Evolutionary conservation across 768 basidiomycete species (phyloP).

Genomic region (Lactifluus piperatus): DNA sequence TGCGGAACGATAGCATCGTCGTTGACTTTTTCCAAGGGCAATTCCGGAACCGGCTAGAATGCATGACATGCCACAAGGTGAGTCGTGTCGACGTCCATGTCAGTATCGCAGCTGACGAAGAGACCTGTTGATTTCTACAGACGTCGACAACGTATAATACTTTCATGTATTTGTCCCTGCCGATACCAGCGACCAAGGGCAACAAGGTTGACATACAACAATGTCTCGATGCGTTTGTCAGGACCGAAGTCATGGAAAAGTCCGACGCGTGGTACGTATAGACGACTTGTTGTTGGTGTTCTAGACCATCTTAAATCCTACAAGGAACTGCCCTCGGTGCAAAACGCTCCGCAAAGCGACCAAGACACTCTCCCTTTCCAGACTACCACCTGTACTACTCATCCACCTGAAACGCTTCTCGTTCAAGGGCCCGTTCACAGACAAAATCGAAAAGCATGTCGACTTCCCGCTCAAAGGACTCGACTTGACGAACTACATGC

Average conservation of each 20-base stretch:
- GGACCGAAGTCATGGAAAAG: slow-evolving; percentile 82
- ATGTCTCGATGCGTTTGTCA: slow-evolving; percentile 87
- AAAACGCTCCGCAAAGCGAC: slow-evolving; percentile 80
- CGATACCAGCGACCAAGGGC: slow-evolving; percentile 62
- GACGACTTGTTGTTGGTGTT: not conserved
- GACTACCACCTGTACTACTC: slow-evolving; percentile 86
- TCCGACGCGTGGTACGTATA: slow-evolving; percentile 84
- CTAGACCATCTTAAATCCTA: not conserved
- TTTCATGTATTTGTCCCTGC: slow-evolving; percentile 91
- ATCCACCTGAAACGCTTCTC: slow-evolving; percentile 93
- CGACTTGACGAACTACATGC: slow-evolving; percentile 76
- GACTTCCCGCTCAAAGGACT: slow-evolving; percentile 69
- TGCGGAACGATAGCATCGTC: slow-evolving; percentile 86
- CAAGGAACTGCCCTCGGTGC: slow-evolving; percentile 92
- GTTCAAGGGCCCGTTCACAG: slow-evolving; percentile 83
- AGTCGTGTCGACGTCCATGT: slow-evolving; percentile 22
- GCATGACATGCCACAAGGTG: slow-evolving; percentile 85
- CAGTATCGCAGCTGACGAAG: slow-evolving; percentile 13
- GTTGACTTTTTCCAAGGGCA: slow-evolving; percentile 99
- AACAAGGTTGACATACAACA: slow-evolving; percentile 60
- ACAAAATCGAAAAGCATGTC: slow-evolving; percentile 93
- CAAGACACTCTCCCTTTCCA: slow-evolving; percentile 82
- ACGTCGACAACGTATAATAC: slow-evolving; percentile 96
- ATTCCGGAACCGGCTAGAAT: slow-evolving; percentile 83
- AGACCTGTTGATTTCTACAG: slow-evolving; percentile 31